Base-by-base conservation (phyloP, 768 basidiomycete genomes). In the Postia placenta region DNA sequence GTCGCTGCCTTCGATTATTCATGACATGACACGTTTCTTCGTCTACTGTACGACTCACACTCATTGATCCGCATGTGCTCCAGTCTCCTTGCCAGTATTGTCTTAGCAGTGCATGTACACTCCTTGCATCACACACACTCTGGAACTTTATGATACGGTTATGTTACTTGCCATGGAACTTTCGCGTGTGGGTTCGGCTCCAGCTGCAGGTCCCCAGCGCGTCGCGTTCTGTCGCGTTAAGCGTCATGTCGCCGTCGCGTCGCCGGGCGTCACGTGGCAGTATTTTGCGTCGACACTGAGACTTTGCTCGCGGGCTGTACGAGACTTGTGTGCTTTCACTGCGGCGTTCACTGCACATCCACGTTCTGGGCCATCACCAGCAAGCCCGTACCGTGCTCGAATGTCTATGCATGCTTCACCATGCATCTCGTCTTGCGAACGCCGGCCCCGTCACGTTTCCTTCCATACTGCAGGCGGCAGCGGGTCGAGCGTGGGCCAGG, bases 381-480 rank as follows among this genome's bases (percentile, higher is more conserved):
- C 30, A 15, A 33, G 30, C 15, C 30, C 15, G 22, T 27, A 35
- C 53, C 39, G 39, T 49, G 50, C 56, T 59, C 54, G 54, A 51
- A 56, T 56, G 49, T 55, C 58, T 56, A 68, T 73, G 72, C 64
- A 74, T 74, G 72, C 61, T 60, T 57, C 57, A 68, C 61, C 64
- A 70, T 73, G 72, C 62, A 42, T 26, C 60, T 42, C 62, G 60
- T 49, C 56, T 64, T 49, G 56, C 57, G 43, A 46, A 54, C 48
- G 23, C 46, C 39, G 45, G 54, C 56, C 47, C 52, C 27, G 41
- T 56, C 19, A 51, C 63, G 11, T 74, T 78, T 54, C 61, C 64
- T 24, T 64, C 67, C 42, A 64, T 73, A 40, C 67, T 79, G 3
- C 74, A 74, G 48, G 66, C 66, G 33, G 78, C 76, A 48, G 78